Evolutionary conservation across 768 basidiomycete genomes (phyloP).

Genomic region (Asterophora parasitica): DNA sequence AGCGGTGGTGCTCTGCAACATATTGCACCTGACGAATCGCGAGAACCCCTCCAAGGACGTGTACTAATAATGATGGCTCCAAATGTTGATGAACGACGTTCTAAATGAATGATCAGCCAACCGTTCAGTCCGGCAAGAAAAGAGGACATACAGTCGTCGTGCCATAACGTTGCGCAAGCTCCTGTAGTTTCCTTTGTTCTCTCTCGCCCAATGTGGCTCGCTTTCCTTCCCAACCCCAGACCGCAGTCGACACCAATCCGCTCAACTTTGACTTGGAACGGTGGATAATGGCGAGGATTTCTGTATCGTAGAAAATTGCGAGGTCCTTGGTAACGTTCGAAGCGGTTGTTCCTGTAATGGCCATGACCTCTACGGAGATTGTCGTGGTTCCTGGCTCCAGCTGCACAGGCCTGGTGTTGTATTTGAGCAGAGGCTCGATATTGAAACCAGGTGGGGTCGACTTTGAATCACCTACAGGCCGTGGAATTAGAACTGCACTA

Average conservation of each 20-base stretch:
- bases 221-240: constrained; percentile 78
- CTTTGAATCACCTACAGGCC: constrained; percentile 33
- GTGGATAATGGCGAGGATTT: constrained; percentile 64
- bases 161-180: constrained; percentile 70
- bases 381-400: constrained; percentile 36
- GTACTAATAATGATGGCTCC: constrained; percentile 61
- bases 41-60: constrained; percentile 63
- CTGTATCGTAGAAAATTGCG: constrained; percentile 68
- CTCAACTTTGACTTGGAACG: constrained; percentile 60
- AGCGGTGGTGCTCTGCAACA: not conserved
- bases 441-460: constrained; percentile 45
- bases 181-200: constrained; percentile 64
- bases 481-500: not conserved
- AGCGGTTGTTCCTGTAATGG: constrained; percentile 48
- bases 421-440: constrained; percentile 39
- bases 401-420: constrained; percentile 14
- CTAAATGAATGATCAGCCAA: constrained; percentile 20
- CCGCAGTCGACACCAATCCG: constrained; percentile 60
- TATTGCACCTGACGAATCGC: constrained; percentile 64
- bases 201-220: constrained; percentile 45
- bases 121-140: constrained; percentile 2
- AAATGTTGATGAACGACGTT: constrained; percentile 49
- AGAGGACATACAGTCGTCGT: constrained; percentile 50
- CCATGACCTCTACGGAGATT: constrained; percentile 72
- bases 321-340: constrained; percentile 39